phyloP scores from a whole-genome alignment of 2,329 filamentous ascomycete genomes.

The Penicillium verrucosum region DNA sequence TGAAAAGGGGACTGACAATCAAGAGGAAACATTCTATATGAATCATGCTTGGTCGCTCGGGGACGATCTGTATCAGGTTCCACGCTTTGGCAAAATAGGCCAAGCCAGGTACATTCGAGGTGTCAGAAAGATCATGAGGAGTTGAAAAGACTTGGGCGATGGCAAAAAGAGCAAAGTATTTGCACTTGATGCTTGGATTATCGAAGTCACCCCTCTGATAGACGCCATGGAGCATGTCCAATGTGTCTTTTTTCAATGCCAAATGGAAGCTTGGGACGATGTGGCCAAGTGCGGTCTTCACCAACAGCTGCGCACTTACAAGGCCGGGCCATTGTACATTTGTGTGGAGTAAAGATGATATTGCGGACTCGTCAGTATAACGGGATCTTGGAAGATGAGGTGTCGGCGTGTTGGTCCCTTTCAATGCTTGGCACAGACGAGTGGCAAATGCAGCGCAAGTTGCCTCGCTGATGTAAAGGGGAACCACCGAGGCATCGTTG shows the following conservation, averaged over 20 bases:
- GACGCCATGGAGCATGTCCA: conserved; percentile 33
- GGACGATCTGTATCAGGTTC: conserved; percentile 36
- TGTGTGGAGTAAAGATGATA: conserved; percentile 13
- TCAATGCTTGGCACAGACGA: conserved; percentile 30
- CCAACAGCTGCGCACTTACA: conserved; percentile 29
- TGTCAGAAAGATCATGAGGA: conserved; percentile 19
- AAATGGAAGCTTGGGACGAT: conserved; percentile 32
- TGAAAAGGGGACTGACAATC: conserved; percentile 23
- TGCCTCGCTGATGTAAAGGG: conserved; percentile 33
- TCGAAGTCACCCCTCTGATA: conserved; percentile 25
- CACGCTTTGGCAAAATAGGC: conserved; percentile 40
- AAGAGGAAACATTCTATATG: conserved; percentile 42
- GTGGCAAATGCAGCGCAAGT: conserved; percentile 36
- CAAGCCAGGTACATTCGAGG: conserved; percentile 36
- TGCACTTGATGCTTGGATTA: conserved; percentile 36
- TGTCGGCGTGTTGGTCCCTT: conserved; percentile 15
- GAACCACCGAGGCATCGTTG: conserved; percentile 24
- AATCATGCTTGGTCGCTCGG: conserved; percentile 41
- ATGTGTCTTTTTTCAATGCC: conserved; percentile 31
- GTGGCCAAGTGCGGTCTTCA: conserved; percentile 30
- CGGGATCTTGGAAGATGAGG: conserved; percentile 24
- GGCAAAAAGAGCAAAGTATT: conserved; percentile 43
- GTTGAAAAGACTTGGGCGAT: conserved; percentile 41
- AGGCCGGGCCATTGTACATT: conserved; percentile 28
- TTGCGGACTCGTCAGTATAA: conserved; percentile 21